phyloP scores from a whole-genome alignment of 2,329 filamentous ascomycete genomes.

The Aspergillus fructus region DNA sequence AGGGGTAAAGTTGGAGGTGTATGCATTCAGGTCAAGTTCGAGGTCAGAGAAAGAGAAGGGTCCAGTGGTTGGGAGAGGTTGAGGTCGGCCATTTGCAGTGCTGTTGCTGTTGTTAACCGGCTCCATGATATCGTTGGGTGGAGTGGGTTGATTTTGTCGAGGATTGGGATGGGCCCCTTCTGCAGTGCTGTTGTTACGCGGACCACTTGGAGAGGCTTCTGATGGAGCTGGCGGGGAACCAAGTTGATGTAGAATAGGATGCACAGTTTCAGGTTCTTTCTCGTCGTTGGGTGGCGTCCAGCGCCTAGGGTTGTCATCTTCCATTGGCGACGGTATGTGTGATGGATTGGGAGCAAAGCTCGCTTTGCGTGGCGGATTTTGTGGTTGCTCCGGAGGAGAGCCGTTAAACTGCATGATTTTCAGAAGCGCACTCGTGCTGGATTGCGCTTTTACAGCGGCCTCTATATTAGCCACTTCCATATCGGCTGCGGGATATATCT shows the following conservation, averaged over 20 bases:
- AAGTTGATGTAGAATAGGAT: neutral
- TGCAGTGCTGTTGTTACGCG: slow-evolving; percentile 1
- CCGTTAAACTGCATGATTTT: slow-evolving; percentile 33
- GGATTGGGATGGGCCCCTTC: neutral
- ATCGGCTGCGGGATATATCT: slow-evolving; percentile 83
- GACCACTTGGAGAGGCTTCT: neutral
- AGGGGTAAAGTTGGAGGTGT: slow-evolving; percentile 18
- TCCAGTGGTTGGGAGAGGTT: neutral
- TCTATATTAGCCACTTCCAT: slow-evolving; percentile 54
- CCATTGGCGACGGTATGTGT: neutral
- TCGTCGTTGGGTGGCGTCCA: slow-evolving; percentile 15
- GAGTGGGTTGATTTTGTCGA: slow-evolving; percentile 17
- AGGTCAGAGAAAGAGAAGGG: slow-evolving; percentile 19
- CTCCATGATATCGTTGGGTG: slow-evolving; percentile 26
- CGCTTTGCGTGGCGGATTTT: slow-evolving; percentile 9
- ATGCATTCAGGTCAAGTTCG: slow-evolving; percentile 26
- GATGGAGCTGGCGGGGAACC: neutral
- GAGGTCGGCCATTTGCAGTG: neutral
- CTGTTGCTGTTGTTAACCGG: slow-evolving; percentile 17
- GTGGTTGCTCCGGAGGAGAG: slow-evolving; percentile 8
- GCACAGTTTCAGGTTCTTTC: neutral
- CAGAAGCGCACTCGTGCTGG: slow-evolving; percentile 29
- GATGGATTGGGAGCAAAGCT: slow-evolving; percentile 17
- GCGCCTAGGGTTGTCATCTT: slow-evolving; percentile 5
- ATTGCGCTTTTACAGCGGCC: slow-evolving; percentile 34